Base-by-base conservation (phyloP, 2,329 filamentous ascomycete genomes). In the Talaromyces pinophilus region DNA sequence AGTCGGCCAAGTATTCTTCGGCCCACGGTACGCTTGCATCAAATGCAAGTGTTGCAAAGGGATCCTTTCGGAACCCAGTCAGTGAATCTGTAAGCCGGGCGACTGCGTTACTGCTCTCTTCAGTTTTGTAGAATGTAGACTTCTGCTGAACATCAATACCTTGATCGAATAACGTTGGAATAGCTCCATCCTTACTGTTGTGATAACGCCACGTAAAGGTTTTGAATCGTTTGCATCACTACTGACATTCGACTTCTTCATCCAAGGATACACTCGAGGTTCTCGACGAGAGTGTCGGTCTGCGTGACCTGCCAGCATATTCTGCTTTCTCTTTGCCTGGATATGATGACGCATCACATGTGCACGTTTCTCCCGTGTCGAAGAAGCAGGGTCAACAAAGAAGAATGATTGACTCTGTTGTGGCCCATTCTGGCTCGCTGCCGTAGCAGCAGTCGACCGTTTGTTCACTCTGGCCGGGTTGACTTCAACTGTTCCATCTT, bases 291-390 rank as follows among this genome's bases (percentile, higher is more conserved):
- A 42, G 33, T 65, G 70, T 30, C 65, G 69, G 30, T 71, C 70
- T 11, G 60, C 59, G 25, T 70, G 66, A 38, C 35, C 68, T 2
- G 73, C 71, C 59, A 71, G 64, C 67, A 74, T 76, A 55, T 70
- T 75, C 63, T 76, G 76, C 65, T 72, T 76, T 48, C 72, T 72
- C 69, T 80, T 80, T 67, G 79, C 73, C 61, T 80, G 76, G n/a
- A 80, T 78, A 71, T 81, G 79, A 63, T 80, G 77, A 42, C 77
- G 77, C 79, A 81, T 80, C 22, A 81, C 79, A 74, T 81, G 78
- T 6, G 79, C 78, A 35, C 79, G 77, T 63, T 80, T 80, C 64
- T 79, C 79, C 38, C 77, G 75, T 19, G 76, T 79, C 3, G 78
- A 79, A 3, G 79, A 79, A 62, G 73, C 75, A 7, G 73, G 74